Base-by-base conservation (phyloP, 2,329 filamentous ascomycete genomes). In the Chlorencoelia australis region DNA sequence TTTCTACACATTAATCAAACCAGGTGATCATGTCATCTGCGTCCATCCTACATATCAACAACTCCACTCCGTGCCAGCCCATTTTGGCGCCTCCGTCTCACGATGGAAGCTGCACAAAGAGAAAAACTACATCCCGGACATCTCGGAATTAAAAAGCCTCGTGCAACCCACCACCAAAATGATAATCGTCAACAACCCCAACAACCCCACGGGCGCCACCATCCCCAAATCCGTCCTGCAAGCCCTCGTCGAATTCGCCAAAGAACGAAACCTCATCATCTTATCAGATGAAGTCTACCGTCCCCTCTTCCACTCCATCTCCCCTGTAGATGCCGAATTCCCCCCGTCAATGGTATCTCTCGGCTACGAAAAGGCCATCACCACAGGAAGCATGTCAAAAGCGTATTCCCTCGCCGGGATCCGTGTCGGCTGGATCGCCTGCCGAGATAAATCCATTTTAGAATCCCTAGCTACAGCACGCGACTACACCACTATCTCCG, bases 21-120 rank as follows among this genome's bases (percentile, higher is more conserved):
- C 76, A 0, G 82, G 78, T 1, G 84, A 94, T 53, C 86, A 94
- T 66, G 81, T 89, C 30, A 71, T 94, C 40, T 91, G 83, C 52
- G 82, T 91, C 40, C 84, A 87, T 54, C 86, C 87, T 9, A 89
- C 84, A 1, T 93, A 91, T 51, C 83, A 91, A 56, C 84, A 91
- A 50, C 68, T 94, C 2, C 91, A 89, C 53, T 66, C 75, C 7
- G 73, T 93, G 1, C 84, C 86, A 0, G 67, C 69, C 46, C 80
- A 76, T 24, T 62, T 93, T 4, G 85, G 86, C 0, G 84, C 83
- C 1, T 73, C 84, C 40, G 81, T 93, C 11, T 76, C 77, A 27
- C 57, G 89, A 8, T 94, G 86, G 86, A 75, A 73, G 53, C 67
- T 85, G 7, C 69, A 68, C 32, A 67, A 72, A 25, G 65, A 75